Conservation (phyloP, 805 yeast species). For the Myxozyma mucilagina region DNA sequence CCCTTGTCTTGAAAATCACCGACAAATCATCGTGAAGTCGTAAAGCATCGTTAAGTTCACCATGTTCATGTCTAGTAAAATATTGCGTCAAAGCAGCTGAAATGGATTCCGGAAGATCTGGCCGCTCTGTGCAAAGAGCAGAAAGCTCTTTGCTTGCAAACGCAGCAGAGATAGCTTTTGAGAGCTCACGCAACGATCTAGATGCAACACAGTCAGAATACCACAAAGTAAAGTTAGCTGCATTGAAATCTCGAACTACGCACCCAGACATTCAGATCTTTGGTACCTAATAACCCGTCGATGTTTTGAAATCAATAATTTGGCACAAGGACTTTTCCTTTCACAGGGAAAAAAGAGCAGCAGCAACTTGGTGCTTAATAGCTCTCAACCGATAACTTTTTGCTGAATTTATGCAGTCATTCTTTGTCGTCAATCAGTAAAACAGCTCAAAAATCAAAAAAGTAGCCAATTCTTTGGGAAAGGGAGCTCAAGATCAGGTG, state of each 20-base stretch:
- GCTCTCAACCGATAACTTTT: no score
- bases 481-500: neutral
- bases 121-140: constrained; percentile 12
- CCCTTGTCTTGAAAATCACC: constrained; percentile 32
- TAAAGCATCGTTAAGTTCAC: constrained; percentile 35
- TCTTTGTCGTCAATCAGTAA: no score
- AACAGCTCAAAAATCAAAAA: no score
- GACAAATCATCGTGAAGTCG: constrained; percentile 42
- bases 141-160: constrained; percentile 7
- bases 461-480: neutral
- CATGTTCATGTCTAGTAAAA: constrained; percentile 17
- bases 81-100: constrained; percentile 16
- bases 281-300: no score
- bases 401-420: neutral
- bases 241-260: neutral
- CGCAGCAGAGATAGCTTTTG: constrained; percentile 23
- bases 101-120: constrained; percentile 21
- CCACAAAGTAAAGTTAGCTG: neutral
- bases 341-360: no score
- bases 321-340: no score
- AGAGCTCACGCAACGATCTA: constrained; percentile 29
- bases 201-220: neutral
- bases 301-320: no score
- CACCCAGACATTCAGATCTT: neutral
- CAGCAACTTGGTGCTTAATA: no score